Evolutionary conservation across 2,329 filamentous ascomycete genomes (phyloP), one percentile per base, ranked within the genome.

Genomic region (Botrytis tulipae): DNA sequence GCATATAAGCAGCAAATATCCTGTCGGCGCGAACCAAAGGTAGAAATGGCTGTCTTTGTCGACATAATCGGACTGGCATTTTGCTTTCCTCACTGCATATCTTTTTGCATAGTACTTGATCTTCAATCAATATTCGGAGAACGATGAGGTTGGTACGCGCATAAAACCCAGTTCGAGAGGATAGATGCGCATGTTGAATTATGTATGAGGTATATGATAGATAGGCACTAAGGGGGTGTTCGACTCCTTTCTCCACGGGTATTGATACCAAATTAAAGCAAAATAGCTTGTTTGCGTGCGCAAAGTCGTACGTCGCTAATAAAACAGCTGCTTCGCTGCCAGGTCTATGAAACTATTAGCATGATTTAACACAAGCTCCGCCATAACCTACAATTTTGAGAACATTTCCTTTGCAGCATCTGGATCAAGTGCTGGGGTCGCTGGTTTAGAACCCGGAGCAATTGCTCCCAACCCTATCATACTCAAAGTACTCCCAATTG

Each of bases 201-300:
- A 98, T 87, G 82, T 99, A 99, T 4, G 95, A 98, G 5, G 93
- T 93, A 61, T 97, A 86, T 0, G 95, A 98, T 42, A 98, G 84
- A 80, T 95, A 97, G 77, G 89, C 91, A 65, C 92, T 90, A 76
- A 99, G 91, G 0, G 95, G 92, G 1, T 91, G 88, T 78, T 95
- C 91, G 67, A 89, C 86, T 60, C 86, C 88, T 77, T 91, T 91
- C 67, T 90, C 89, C 1, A 90, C 83, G 9, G 87, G 80, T 37
- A 90, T 81, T 3, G 89, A 91, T 70, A 97, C 89, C 61, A 99
- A 84, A 78, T 92, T 95, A 81, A 93, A 92, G 82, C 93, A 95
- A 82, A 99, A 98, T 14, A 98, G 86, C 83, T 98, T 98, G 84
- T 98, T 99, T 48, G 95, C 92, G 80, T 97, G 92, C 4, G 91